Evolutionary conservation across 129 eudicot species (phyloP), one percentile per base, ranked within the genome.

Genomic region (sunflower (Helianthus annuus)): DNA sequence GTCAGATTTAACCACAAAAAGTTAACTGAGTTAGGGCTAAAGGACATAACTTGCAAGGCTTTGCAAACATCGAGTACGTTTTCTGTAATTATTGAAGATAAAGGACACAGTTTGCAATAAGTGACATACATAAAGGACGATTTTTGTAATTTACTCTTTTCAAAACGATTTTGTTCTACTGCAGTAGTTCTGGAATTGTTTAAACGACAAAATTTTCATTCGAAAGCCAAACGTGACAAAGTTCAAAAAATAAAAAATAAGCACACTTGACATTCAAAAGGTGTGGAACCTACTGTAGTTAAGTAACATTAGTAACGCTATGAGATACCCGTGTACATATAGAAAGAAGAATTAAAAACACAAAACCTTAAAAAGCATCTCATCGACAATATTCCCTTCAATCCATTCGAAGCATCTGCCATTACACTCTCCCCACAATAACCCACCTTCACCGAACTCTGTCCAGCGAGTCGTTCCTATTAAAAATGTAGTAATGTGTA

Each of bases 361-460:
- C 17, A 29, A 36, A 61, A 95, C 99, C 99, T 91, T 86, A 10
- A 57, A 70, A 61, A 91, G 77, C 38, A 91, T 83, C 62, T 84
- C 88, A 58, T 83, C 69, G 15, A 90, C 76, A 5, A 93, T 80
- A 75, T 85, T 55, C 48, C 99, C 97, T 19, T 84, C 89, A 52
- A 95, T 80, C 99, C 99, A 95, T 75, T 95, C 99, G 76, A 86
- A 91, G 62, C 85, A 86, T 82, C 90, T 80, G 53, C 86, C 80
- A 60, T 76, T 86, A 77, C 99, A 95, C 79, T 91, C 99, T 62
- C 91, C 96, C 97, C 99, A 91, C 84, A 95, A 71, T 71, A 88
- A 80, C 63, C 99, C 99, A 74, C 97, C 99, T 84, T 91, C 97
- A 72, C 99, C 97, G 82, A 88, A 95, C 77, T 90, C 97, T 48